phyloP scores from a whole-genome alignment of 2,329 filamentous ascomycete genomes.

The Alternaria sp. region DNA sequence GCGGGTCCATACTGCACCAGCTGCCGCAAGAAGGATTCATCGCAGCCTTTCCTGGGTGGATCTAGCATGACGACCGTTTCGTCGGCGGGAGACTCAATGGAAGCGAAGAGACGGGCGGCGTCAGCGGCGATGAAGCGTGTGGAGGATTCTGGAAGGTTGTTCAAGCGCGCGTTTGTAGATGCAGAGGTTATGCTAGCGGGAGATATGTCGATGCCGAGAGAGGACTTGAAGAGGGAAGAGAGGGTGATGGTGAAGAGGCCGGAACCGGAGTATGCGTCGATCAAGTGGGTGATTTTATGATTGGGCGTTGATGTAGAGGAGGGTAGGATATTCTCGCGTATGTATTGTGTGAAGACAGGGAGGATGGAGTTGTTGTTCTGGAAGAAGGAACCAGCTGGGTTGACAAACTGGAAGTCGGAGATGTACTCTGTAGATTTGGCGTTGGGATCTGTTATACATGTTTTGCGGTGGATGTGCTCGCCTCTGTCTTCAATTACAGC shows the following conservation, averaged over 20 bases:
- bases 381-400: conserved; percentile 94
- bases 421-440: conserved; percentile 87
- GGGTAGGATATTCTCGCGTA: conserved; percentile 79
- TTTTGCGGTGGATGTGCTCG: conserved; percentile 77
- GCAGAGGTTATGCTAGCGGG: conserved; percentile 80
- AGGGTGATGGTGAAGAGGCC: conserved; percentile 97
- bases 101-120: conserved; percentile 81
- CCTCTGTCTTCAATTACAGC: conserved; percentile 64
- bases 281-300: conserved; percentile 76
- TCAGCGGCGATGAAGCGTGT: conserved; percentile 91
- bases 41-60: conserved; percentile 95
- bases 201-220: conserved; percentile 90
- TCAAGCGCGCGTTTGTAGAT: conserved; percentile 77
- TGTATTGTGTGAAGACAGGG: conserved; percentile 82
- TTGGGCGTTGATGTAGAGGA: conserved; percentile 14
- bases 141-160: conserved; percentile 71
- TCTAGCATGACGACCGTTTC: conserved; percentile 95
- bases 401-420: conserved; percentile 83
- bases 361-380: conserved; percentile 99
- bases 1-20: conserved; percentile 78
- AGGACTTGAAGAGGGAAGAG: conserved; percentile 78
- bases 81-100: conserved; percentile 74
- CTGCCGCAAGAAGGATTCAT: conserved; percentile 82
- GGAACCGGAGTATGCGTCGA: conserved; percentile 97
- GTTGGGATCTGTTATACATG: conserved; percentile 87